Conservation (phyloP, 1,284 basidiomycete species). For the Thelephora terrestris region DNA sequence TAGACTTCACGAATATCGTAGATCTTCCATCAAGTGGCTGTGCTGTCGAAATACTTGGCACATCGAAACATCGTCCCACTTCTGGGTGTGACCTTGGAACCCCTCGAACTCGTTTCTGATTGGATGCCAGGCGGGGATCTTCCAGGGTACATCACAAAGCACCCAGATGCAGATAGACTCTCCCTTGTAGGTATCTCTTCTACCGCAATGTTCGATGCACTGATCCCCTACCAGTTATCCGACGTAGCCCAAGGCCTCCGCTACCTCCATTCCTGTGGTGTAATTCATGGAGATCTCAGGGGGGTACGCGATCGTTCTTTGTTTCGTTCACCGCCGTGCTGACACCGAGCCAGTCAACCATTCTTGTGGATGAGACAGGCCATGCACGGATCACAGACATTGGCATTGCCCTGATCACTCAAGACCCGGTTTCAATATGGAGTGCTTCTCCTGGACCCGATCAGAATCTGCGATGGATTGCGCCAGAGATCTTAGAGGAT, state of each 20-base stretch:
- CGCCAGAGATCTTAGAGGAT: no score
- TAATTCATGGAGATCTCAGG: not conserved
- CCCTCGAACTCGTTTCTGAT: no score
- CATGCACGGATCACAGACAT: not conserved
- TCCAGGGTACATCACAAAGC: no score
- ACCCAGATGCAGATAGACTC: no score
- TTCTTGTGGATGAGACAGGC: conserved; percentile 12
- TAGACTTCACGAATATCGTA: no score
- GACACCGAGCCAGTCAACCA: not conserved
- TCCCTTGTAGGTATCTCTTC: no score
- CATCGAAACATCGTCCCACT: conserved; percentile 3
- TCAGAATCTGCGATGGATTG: no score
- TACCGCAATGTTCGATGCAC: no score
- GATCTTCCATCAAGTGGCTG: not conserved
- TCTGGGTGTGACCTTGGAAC: not conserved
- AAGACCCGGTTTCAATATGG: no score
- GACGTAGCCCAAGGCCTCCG: not conserved
- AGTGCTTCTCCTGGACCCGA: no score
- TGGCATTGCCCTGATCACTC: not conserved
- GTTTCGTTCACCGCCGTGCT: not conserved
- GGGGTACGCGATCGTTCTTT: not conserved
- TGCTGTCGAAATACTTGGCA: not conserved
- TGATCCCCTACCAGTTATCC: not conserved
- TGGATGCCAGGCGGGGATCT: not conserved
- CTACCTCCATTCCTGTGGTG: not conserved